A percentile compares a stretch with the other conserved stretches of the same genome.
phyloP scores from a whole-genome alignment of 495 filamentous ascomycete species.

The Pseudoneurospora amorphoporcata region DNA sequence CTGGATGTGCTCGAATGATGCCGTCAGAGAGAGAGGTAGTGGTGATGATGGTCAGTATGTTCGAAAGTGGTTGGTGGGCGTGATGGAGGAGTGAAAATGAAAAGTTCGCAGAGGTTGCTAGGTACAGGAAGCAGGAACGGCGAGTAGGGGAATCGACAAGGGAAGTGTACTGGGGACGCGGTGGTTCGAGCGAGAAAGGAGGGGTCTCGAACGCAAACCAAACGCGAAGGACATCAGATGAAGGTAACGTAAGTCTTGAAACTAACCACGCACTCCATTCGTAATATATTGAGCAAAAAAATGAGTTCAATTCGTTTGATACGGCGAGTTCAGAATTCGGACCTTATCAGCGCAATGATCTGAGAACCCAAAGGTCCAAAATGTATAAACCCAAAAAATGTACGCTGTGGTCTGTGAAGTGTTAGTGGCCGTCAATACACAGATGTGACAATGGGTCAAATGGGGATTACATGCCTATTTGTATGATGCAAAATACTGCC shows the following conservation, averaged over 20 bases:
- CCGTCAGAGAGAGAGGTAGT: background rate
- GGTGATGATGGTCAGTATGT: background rate
- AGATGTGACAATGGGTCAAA: background rate
- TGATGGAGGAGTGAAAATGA: background rate
- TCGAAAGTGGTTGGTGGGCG: background rate
- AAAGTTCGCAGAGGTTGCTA: background rate
- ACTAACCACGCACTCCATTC: too few species aligned
- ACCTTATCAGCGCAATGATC: background rate
- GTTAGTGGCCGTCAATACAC: background rate
- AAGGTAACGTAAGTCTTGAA: background rate
- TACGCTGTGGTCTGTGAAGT: background rate
- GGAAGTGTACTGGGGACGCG: background rate
- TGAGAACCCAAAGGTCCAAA: background rate
- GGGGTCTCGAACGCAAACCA: background rate
- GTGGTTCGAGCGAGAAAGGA: background rate
- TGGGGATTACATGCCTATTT: background rate
- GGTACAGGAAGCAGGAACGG: background rate
- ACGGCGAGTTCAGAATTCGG: background rate
- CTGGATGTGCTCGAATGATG: background rate
- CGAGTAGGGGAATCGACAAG: background rate
- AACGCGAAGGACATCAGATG: background rate
- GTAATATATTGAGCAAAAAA: too few species aligned
- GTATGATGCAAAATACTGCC: background rate
- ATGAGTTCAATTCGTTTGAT: background rate
- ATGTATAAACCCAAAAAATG: background rate